phyloP scores from a whole-genome alignment of 2,329 filamentous ascomycete genomes.

The Aureobasidium sp. region DNA sequence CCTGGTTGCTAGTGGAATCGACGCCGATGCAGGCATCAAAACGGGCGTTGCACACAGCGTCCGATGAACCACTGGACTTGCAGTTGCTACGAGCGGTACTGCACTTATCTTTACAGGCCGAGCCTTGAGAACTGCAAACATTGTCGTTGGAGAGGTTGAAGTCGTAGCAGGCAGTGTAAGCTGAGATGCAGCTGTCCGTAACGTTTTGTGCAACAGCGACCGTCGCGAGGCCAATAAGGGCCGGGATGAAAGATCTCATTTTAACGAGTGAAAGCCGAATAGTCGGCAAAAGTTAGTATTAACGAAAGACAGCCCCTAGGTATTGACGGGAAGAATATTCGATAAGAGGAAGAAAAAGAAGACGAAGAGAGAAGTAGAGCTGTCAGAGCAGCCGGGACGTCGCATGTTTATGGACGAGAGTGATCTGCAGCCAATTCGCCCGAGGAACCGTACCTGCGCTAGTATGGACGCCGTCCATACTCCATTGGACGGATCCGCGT shows the following conservation, averaged over 20 bases:
- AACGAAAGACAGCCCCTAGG: neutral
- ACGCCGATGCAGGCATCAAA: neutral
- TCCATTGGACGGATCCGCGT: neutral
- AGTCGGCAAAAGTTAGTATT: neutral
- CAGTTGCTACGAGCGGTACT: neutral
- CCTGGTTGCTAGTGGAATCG: neutral
- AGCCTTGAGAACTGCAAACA: neutral
- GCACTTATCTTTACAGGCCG: neutral
- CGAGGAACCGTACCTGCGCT: conserved; percentile 8
- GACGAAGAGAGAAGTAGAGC: neutral
- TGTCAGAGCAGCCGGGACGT: neutral
- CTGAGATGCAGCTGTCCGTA: neutral
- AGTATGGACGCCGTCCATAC: neutral
- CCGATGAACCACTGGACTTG: neutral
- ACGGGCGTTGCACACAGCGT: neutral
- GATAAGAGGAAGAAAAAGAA: neutral
- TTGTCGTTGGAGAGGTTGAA: neutral
- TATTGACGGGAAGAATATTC: neutral
- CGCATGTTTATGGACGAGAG: conserved; percentile 5
- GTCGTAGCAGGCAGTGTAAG: neutral
- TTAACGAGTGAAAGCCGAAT: conserved; percentile 8
- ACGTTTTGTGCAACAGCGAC: conserved; percentile 8
- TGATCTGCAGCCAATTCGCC: conserved; percentile 10
- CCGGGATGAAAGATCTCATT: conserved; percentile 1
- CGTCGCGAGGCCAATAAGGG: conserved; percentile 2